These are phyloP conservation scores for Boletus hoseneyae DNA, from an alignment of 1,284 basidiomycete genomes.

Conservation along the genomic window DNA sequence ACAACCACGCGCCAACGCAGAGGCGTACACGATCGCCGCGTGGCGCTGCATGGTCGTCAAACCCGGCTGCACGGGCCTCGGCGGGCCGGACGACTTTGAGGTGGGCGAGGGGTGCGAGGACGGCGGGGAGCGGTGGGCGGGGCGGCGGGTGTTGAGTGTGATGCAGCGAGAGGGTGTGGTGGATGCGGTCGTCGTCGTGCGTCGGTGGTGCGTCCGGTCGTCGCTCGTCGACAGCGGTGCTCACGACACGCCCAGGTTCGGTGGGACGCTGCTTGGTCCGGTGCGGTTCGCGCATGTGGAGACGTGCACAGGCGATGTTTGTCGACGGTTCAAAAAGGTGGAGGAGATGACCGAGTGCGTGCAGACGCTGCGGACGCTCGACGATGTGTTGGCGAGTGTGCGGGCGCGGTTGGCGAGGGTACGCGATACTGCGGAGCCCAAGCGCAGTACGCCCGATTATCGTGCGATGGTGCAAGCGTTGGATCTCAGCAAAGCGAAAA, in stretches of 20 bases:
- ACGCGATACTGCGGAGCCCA: neutral
- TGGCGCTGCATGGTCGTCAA: conserved; percentile 77
- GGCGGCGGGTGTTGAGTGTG: conserved; percentile 58
- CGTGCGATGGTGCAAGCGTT: conserved; percentile 34
- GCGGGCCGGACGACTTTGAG: conserved; percentile 72
- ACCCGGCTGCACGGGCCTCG: conserved; percentile 57
- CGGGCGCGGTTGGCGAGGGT: conserved; percentile 46
- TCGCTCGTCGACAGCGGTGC: too few species aligned
- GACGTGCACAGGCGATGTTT: conserved; percentile 69
- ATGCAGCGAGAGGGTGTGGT: conserved; percentile 65
- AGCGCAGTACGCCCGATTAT: conserved; percentile 37
- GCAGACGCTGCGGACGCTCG: conserved; percentile 55
- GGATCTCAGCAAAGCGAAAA: conserved; percentile 45
- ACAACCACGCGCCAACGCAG: neutral
- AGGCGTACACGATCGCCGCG: conserved; percentile 64
- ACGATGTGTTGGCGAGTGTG: conserved; percentile 54
- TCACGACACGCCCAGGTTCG: conserved; percentile 34
- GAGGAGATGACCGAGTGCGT: conserved; percentile 64
- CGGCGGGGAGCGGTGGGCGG: conserved; percentile 72
- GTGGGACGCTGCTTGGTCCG: conserved; percentile 68
- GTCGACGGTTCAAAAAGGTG: conserved; percentile 57
- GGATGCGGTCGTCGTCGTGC: conserved; percentile 69
- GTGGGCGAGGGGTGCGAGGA: conserved; percentile 59
- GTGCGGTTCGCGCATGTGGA: conserved; percentile 78
- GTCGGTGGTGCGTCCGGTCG: conserved; percentile 51